phyloP scores from a whole-genome alignment of 2,329 filamentous ascomycete species.

The Colletotrichum sp. region DNA sequence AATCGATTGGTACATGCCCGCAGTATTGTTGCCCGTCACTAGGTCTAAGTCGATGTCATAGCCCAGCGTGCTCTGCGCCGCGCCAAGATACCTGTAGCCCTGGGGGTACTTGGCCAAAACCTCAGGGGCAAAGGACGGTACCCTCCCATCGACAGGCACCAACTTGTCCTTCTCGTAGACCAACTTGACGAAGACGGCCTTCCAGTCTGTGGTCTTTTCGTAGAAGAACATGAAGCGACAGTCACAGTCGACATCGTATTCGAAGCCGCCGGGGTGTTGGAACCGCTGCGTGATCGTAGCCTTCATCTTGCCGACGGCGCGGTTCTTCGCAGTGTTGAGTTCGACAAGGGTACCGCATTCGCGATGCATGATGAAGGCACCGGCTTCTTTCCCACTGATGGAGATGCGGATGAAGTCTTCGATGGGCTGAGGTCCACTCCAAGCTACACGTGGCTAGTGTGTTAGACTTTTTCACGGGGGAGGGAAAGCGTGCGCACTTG shows the following conservation, averaged over 20 bases:
- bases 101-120: constrained; percentile 44
- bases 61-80: constrained; percentile 49
- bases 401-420: constrained; percentile 49
- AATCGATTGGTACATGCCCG: constrained; percentile 47
- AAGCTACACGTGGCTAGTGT: constrained; percentile 38
- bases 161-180: constrained; percentile 57
- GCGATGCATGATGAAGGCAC: constrained; percentile 63
- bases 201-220: constrained; percentile 40
- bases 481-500: constrained; percentile 40
- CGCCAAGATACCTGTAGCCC: constrained; percentile 52
- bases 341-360: constrained; percentile 54
- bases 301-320: constrained; percentile 59
- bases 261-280: constrained; percentile 31
- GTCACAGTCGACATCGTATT: constrained; percentile 57
- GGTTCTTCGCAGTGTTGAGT: constrained; percentile 38
- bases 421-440: constrained; percentile 43
- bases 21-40: constrained; percentile 41
- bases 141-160: constrained; percentile 46
- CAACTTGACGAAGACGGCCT: constrained; percentile 50
- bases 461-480: background rate
- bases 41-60: constrained; percentile 45
- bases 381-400: constrained; percentile 52
- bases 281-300: constrained; percentile 59
- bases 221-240: constrained; percentile 55
- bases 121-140: constrained; percentile 40